Evolutionary conservation across 2,329 filamentous ascomycete species (phyloP).

Genomic region (Lecanoromycetidae sp.): DNA sequence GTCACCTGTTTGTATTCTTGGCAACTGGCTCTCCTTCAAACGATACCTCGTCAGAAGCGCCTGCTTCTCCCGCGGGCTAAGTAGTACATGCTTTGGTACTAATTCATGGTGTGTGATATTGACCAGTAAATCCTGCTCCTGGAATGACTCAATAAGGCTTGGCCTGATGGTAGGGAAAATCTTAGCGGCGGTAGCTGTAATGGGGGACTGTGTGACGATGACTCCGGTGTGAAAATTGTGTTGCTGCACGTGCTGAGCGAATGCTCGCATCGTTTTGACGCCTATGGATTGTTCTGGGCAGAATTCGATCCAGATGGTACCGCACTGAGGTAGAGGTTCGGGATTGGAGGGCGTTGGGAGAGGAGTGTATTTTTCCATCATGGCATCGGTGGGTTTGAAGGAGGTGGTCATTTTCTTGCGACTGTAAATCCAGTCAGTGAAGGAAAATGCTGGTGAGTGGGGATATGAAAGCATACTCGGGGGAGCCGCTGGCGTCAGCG

Average conservation of each 20-base stretch:
- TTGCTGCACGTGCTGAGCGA: slow-evolving; percentile 67
- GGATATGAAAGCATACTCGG: slow-evolving; percentile 49
- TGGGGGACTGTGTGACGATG: slow-evolving; percentile 69
- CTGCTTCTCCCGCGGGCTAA: slow-evolving; percentile 80
- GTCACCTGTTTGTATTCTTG: slow-evolving; percentile 80
- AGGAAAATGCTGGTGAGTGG: not conserved
- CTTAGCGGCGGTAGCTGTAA: slow-evolving; percentile 61
- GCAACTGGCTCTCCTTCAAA: slow-evolving; percentile 93
- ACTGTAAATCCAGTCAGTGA: slow-evolving; percentile 38
- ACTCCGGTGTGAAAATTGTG: slow-evolving; percentile 83
- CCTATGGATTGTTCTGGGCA: slow-evolving; percentile 67
- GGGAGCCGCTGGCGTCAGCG: slow-evolving; percentile 57
- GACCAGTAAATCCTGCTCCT: slow-evolving; percentile 88
- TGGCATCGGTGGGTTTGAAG: slow-evolving; percentile 67
- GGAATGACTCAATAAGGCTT: slow-evolving; percentile 91
- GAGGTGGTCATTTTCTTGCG: slow-evolving; percentile 78
- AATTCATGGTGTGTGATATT: slow-evolving; percentile 98
- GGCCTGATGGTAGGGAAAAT: too few species aligned
- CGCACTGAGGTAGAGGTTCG: slow-evolving; percentile 54
- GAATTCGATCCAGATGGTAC: slow-evolving; percentile 90
- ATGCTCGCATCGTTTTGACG: slow-evolving; percentile 82
- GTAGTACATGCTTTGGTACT: slow-evolving; percentile 81
- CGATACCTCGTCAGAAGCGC: slow-evolving; percentile 80
- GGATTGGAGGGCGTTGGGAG: slow-evolving; percentile 57
- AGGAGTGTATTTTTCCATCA: slow-evolving; percentile 74